Conservation (phyloP, 148 eudicot genomes). For the Rhododendron simsii region DNA sequence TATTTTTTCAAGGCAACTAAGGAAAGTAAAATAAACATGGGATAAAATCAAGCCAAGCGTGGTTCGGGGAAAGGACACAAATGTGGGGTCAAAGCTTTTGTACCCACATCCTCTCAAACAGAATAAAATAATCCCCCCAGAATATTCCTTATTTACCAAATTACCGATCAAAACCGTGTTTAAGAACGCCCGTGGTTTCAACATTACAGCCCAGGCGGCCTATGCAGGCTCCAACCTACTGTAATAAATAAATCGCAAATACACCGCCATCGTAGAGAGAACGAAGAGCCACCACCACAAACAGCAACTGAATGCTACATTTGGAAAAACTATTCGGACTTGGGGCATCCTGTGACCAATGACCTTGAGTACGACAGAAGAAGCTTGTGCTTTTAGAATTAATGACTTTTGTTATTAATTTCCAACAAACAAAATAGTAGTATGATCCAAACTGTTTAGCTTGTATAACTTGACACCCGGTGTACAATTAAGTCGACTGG, state of each 20-base stretch:
- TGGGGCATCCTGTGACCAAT: background rate
- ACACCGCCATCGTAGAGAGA: too few relatives aligned
- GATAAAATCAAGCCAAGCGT: background rate
- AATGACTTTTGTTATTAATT: too few relatives aligned
- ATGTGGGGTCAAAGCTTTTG: background rate
- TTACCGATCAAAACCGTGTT: background rate
- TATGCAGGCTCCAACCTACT: too few relatives aligned
- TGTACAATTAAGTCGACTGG: background rate
- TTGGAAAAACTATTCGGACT: background rate
- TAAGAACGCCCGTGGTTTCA: background rate
- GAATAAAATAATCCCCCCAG: background rate
- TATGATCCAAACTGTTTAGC: background rate
- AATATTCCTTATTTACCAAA: background rate
- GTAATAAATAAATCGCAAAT: too few relatives aligned
- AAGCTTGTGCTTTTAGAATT: background rate
- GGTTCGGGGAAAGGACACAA: background rate
- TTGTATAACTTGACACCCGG: too few relatives aligned
- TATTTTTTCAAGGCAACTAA: too few relatives aligned
- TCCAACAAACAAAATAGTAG: too few relatives aligned
- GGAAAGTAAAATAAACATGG: background rate
- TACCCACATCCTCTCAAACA: background rate
- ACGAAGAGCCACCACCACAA: too few relatives aligned
- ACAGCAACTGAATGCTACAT: too few relatives aligned
- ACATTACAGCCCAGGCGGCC: background rate
- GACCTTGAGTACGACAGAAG: background rate